Evolutionary conservation across 352 stramenopile genomes (phyloP).

Genomic region (Pythium rhizo-oryzae): DNA sequence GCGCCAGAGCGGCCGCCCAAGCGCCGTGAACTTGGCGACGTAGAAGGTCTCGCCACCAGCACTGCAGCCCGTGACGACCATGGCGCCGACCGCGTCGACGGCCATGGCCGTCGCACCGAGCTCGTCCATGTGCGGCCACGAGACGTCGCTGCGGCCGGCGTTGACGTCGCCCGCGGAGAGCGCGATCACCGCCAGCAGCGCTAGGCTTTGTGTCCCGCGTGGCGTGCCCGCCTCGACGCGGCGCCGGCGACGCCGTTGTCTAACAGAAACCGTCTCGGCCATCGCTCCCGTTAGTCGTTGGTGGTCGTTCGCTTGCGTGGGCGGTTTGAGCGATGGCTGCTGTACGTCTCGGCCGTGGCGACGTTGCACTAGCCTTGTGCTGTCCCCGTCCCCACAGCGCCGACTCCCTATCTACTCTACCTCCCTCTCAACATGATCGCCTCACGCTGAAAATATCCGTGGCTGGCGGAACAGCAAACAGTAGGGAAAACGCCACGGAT

Average conservation of each 20-base stretch:
- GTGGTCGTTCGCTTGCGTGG: too few relatives aligned
- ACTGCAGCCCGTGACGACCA: conserved; percentile 23
- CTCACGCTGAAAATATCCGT: too few relatives aligned
- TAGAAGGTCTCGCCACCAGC: not conserved
- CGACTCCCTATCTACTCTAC: too few relatives aligned
- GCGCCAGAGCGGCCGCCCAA: conserved; percentile 17
- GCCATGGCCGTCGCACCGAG: conserved; percentile 11
- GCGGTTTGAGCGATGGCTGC: not conserved
- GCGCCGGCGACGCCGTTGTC: not conserved
- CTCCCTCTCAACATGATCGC: too few relatives aligned
- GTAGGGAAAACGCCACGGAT: too few relatives aligned
- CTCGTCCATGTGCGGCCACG: conserved; percentile 16
- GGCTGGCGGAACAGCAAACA: too few relatives aligned
- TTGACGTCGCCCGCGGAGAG: not conserved
- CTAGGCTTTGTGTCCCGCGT: not conserved
- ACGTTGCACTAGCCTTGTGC: not conserved
- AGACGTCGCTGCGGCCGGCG: conserved; percentile 15
- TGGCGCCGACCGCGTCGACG: conserved; percentile 13
- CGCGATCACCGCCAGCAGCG: not conserved
- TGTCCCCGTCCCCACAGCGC: too few relatives aligned
- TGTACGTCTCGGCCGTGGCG: not conserved
- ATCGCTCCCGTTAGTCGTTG: too few relatives aligned
- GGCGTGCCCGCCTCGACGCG: not conserved
- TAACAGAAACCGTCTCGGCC: too few relatives aligned
- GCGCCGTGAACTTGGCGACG: conserved; percentile 17